Evolutionary conservation across 1,284 basidiomycete genomes (phyloP).

Genomic region (Marasmius tenuissimus): DNA sequence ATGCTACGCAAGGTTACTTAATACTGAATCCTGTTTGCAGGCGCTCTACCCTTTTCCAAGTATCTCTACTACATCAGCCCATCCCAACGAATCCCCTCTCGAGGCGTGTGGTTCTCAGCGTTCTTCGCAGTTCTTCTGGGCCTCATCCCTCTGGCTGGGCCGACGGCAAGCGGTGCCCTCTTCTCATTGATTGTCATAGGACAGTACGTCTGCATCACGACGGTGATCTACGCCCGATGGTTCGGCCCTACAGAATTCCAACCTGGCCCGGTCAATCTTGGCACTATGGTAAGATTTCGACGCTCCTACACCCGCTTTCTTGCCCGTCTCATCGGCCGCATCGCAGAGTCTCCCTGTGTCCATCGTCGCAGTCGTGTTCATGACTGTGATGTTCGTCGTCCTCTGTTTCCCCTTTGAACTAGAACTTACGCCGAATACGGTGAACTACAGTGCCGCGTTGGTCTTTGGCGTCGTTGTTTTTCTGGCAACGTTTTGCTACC

Average conservation of each 20-base stretch:
- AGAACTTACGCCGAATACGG: constrained; percentile 9
- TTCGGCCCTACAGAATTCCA: constrained; percentile 9
- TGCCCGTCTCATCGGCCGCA: background rate
- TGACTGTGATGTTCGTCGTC: constrained; percentile 24
- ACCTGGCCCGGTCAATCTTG: constrained; percentile 20
- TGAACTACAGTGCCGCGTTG: constrained; percentile 20
- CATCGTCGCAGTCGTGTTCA: constrained; percentile 18
- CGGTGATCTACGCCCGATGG: constrained; percentile 9
- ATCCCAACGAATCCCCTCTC: constrained; percentile 3
- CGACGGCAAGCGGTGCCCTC: constrained; percentile 9
- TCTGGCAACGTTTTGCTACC: constrained; percentile 10
- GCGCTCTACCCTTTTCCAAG: background rate
- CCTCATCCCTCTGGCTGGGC: constrained; percentile 11
- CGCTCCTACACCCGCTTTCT: background rate
- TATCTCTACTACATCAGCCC: constrained; percentile 8
- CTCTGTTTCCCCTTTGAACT: constrained; percentile 22
- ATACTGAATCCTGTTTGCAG: background rate
- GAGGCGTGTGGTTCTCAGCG: constrained; percentile 9
- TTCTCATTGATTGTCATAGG: constrained; percentile 12
- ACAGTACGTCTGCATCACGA: constrained; percentile 13
- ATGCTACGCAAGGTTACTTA: background rate
- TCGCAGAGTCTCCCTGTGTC: constrained; percentile 20
- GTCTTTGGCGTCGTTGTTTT: constrained; percentile 6
- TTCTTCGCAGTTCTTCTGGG: constrained; percentile 3
- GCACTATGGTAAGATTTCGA: constrained; percentile 14